Conservation (phyloP, 1,139 yeast species). For the Lodderomyces beijingensis region DNA sequence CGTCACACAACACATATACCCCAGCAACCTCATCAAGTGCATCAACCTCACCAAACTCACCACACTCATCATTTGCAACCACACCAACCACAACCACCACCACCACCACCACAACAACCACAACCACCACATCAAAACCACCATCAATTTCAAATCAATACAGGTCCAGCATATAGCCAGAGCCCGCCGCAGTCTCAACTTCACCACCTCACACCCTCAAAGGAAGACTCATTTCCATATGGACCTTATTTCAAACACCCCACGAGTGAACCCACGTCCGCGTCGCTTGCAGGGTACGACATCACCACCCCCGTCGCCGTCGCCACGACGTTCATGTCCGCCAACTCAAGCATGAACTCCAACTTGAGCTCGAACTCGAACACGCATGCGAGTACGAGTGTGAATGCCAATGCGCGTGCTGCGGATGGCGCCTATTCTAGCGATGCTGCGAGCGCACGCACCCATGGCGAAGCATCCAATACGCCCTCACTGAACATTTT, state of each 20-base stretch:
- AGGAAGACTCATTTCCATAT: slow-evolving; percentile 9
- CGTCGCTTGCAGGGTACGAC: slow-evolving; percentile 2
- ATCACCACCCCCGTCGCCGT: slow-evolving; percentile 1
- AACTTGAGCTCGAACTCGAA: background rate
- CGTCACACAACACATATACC: background rate
- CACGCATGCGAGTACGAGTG: background rate
- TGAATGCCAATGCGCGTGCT: background rate
- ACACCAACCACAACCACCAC: slow-evolving; percentile 1
- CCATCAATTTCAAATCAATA: background rate
- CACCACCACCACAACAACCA: background rate
- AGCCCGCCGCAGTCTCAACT: background rate
- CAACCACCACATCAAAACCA: slow-evolving; percentile 1
- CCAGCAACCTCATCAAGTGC: background rate
- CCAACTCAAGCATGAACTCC: background rate
- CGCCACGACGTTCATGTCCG: background rate
- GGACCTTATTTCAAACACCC: slow-evolving; percentile 6
- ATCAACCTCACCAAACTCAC: slow-evolving; percentile 1
- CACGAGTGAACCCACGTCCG: slow-evolving; percentile 3
- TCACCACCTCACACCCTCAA: background rate
- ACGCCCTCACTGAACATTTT: too few species aligned
- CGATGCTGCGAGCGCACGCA: background rate
- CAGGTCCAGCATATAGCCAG: background rate
- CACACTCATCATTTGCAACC: slow-evolving; percentile 3
- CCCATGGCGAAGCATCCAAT: slow-evolving; percentile 4
- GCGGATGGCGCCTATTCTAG: slow-evolving; percentile 2